Conservation (phyloP, 768 basidiomycete species). For the Tylopilus plumbeoviolaceoides region DNA sequence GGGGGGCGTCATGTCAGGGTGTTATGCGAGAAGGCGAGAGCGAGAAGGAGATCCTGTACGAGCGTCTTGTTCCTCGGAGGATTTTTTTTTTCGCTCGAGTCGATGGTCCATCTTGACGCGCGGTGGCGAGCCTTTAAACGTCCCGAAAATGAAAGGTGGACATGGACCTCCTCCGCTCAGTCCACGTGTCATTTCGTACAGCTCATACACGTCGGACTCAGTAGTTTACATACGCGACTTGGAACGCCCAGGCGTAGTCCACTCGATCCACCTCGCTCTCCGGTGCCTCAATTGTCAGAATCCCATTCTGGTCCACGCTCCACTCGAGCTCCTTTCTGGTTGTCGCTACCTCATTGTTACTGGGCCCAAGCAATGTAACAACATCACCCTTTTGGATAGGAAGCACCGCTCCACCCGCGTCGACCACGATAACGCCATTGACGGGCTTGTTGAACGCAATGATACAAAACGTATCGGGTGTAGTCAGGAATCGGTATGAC, state of each 20-base stretch:
- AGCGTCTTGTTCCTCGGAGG: background rate
- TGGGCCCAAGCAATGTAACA: slow-evolving; percentile 39
- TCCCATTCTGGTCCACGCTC: slow-evolving; percentile 28
- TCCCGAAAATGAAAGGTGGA: background rate
- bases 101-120: background rate
- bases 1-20: slow-evolving; percentile 8
- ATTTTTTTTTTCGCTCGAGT: background rate
- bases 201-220: background rate
- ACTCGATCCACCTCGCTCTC: slow-evolving; percentile 22
- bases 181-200: no score
- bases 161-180: background rate
- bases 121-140: background rate
- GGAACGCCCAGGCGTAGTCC: slow-evolving; percentile 40
- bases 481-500: slow-evolving; percentile 45
- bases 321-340: slow-evolving; percentile 26
- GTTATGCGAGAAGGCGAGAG: background rate
- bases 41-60: background rate
- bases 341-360: background rate
- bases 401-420: slow-evolving; percentile 32
- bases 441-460: slow-evolving; percentile 39
- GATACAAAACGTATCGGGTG: slow-evolving; percentile 48
- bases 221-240: slow-evolving; percentile 31
- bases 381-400: slow-evolving; percentile 43
- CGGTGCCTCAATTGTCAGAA: slow-evolving; percentile 29
- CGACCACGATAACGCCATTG: slow-evolving; percentile 32